Conservation (phyloP, 805 yeast species). For the Suhomyces emberorum region DNA sequence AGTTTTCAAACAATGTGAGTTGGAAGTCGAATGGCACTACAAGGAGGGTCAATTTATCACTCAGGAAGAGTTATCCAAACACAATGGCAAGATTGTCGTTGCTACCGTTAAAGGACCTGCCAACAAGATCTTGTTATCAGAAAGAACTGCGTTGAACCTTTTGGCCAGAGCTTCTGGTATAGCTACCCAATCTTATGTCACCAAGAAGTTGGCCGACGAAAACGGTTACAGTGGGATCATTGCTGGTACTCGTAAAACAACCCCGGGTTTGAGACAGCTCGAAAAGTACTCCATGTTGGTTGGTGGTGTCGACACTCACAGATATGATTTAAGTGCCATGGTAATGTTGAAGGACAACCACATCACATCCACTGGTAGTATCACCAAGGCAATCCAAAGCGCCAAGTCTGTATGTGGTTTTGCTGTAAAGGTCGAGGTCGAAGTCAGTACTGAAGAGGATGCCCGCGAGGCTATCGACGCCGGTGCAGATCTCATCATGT, state of each 20-base stretch:
- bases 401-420: constrained; percentile 87
- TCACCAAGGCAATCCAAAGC: constrained; percentile 71
- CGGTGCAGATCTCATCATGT: constrained; percentile 94
- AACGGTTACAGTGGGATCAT: constrained; percentile 76
- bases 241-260: constrained; percentile 97
- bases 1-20: constrained; percentile 71
- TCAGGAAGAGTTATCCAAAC: constrained; percentile 42
- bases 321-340: constrained; percentile 90
- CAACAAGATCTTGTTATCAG: constrained; percentile 74
- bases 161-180: constrained; percentile 83
- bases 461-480: constrained; percentile 92
- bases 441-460: constrained; percentile 78
- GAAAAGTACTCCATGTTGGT: constrained; percentile 94
- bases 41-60: constrained; percentile 59
- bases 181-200: constrained; percentile 66
- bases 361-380: constrained; percentile 89
- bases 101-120: constrained; percentile 82
- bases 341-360: constrained; percentile 96
- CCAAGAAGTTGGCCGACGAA: constrained; percentile 59
- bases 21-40: constrained; percentile 68
- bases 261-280: constrained; percentile 85
- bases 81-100: constrained; percentile 58
- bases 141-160: constrained; percentile 80
- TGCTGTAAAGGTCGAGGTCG: constrained; percentile 87
- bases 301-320: constrained; percentile 91